Percentiles rank a stretch among this genome's conserved stretches.
Conservation (phyloP, 306 rosid genomes). For the Prunus mongolica region DNA sequence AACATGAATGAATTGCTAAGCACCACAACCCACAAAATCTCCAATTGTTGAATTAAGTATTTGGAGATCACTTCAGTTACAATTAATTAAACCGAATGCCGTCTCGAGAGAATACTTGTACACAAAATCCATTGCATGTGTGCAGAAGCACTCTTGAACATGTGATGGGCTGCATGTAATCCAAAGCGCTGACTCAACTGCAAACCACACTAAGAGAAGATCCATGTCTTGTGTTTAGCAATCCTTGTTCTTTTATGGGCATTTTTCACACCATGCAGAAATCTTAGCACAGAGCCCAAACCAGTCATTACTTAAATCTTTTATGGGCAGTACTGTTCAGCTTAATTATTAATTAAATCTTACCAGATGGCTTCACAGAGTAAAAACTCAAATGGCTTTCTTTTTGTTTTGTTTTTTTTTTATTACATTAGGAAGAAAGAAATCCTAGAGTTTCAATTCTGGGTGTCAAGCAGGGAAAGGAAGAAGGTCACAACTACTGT, state of each 20-base stretch:
- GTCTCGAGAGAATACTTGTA: slow-evolving; percentile 3
- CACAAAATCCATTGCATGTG: slow-evolving; percentile 11
- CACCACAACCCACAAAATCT: background rate
- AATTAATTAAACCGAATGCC: background rate
- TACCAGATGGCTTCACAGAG: no score
- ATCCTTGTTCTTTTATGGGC: slow-evolving; percentile 3
- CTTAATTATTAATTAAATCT: no score
- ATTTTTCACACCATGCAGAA: background rate
- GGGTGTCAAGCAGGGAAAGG: no score
- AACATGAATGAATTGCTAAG: no score
- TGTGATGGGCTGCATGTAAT: slow-evolving; percentile 22
- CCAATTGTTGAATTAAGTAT: background rate
- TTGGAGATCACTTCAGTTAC: background rate
- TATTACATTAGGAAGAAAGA: no score
- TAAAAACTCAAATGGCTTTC: no score
- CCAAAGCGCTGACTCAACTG: slow-evolving; percentile 16
- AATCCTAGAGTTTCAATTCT: no score
- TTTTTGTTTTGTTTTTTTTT: no score
- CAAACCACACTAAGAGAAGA: background rate
- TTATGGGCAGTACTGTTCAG: no score
- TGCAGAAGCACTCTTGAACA: background rate
- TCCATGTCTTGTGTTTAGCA: slow-evolving; percentile 3
- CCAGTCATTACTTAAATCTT: background rate
- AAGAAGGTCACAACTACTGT: no score
- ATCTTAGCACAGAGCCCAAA: background rate